phyloP scores from a whole-genome alignment of 805 yeast species.

The Naumovozyma castellii region DNA sequence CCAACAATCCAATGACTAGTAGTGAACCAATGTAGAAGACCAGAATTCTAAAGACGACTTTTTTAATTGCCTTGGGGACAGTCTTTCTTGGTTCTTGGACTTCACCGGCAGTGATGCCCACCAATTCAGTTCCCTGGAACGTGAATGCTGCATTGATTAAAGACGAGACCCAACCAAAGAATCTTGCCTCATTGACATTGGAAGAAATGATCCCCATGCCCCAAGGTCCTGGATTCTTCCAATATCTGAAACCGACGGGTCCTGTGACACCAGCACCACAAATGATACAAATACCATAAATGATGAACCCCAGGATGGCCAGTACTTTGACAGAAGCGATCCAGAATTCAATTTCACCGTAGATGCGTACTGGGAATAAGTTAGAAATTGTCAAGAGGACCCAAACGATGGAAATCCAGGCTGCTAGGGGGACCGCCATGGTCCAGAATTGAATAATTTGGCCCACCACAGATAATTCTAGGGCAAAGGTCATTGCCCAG shows the following conservation, averaged over 20 bases:
- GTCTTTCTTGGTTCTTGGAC: conserved; percentile 51
- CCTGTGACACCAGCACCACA: conserved; percentile 59
- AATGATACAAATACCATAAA: conserved; percentile 54
- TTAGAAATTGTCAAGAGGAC: conserved; percentile 41
- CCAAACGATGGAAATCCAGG: conserved; percentile 57
- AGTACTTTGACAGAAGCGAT: conserved; percentile 51
- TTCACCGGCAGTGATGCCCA: conserved; percentile 65
- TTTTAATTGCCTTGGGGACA: conserved; percentile 57
- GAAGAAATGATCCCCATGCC: conserved; percentile 46
- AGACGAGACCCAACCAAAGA: conserved; percentile 56
- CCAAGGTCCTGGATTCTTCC: conserved; percentile 70
- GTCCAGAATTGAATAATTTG: conserved; percentile 56
- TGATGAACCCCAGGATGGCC: conserved; percentile 54
- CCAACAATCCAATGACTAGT: conserved; percentile 55
- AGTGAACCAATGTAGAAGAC: conserved; percentile 52
- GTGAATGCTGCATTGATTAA: conserved; percentile 62
- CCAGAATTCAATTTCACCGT: conserved; percentile 69
- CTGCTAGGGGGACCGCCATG: conserved; percentile 53
- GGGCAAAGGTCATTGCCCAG: conserved; percentile 63
- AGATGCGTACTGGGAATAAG: conserved; percentile 52
- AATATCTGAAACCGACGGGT: conserved; percentile 62
- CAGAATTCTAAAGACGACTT: conserved; percentile 52
- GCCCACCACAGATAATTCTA: conserved; percentile 59
- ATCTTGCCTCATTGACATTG: conserved; percentile 42
- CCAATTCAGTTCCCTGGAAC: conserved; percentile 64